Evolutionary conservation across 257 asterid genomes (phyloP), one percentile per base, ranked within the genome.

Genomic region (Ilex aquifolium): DNA sequence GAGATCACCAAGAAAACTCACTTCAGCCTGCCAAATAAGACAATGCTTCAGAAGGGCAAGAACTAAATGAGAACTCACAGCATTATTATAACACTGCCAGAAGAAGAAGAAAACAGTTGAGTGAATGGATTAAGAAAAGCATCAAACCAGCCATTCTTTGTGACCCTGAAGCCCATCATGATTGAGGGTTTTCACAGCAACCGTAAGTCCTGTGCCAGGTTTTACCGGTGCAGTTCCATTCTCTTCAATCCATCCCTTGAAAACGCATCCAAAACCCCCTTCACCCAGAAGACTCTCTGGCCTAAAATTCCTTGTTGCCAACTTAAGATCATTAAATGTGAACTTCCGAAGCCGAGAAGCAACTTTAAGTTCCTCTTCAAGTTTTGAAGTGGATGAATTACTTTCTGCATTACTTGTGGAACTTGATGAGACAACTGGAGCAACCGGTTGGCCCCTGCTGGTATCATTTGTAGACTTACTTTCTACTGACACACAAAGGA

Each of bases 141-240:
- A 56, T 17, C 95, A 14, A 59, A 92, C 99, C 99, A 92, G 95
- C 99, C 99, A 92, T 83, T 92, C 99, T 84, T 82, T 92, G 81
- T 92, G 99, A 66, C 99, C 99, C 92, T 92, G 99, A 73, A 89
- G 85, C 55, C 99, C 97, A 39, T 92, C 99, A 49, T 85, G 99
- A 78, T 92, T 92, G 16, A 92, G 85, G 68, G 97, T 92, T 67
- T 92, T 92, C 72, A 92, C 99, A 42, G 99, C 99, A 60, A 92
- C 97, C 4, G 99, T 92, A 65, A 92, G 95, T 32, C 99, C 99
- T 8, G 97, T 92, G 65, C 99, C 99, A 16, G 99, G 97, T 77
- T 87, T 92, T 53, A 92, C 99, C 7, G 99, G 99, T 21, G 96
- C 97, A 4, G 99, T 92, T 31, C 99, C 99, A n/a, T 89, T 87